Evolutionary conservation across 805 yeast genomes (phyloP), one percentile per base, ranked within the genome.

Genomic region (Saturnispora gosingensis): DNA sequence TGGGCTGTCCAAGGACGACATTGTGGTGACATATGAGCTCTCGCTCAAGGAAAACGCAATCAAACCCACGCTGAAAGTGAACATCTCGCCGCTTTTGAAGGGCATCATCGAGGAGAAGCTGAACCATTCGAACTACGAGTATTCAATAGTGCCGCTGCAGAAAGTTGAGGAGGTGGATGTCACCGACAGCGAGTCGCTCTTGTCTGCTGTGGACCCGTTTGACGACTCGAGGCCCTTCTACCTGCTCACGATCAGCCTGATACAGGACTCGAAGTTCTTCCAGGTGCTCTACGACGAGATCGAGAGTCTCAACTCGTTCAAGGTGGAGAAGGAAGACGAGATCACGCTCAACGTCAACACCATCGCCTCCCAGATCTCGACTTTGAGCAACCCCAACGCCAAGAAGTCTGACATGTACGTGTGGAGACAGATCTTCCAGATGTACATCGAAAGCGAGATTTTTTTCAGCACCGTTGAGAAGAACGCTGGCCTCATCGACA

Each of bases 361-460:
- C 0, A 65, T 82, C 10, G 72, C 78, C 3, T 57, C 63, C 13
- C 56, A 62, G 5, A 67, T 81, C 3, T 65, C 73, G 2, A 60
- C 66, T 6, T 64, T 72, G 16, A 62, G 76, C 0, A 59, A 67
- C 13, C 79, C 82, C 0, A 66, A 67, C 36, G 63, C 63, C 43
- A 72, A 70, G 50, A 71, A 68, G 38, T 67, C 73, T 1, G 91
- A 85, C 60, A 67, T 84, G 65, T 81, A 81, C 58, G 70, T 72
- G 8, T 85, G 91, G 91, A 69, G 91, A 53, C 80, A 81, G 58
- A 72, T 85, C 9, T 84, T 85, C 66, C 77, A 74, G 58, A 64
- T 76, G 20, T 85, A 83, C 57, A 72, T 83, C 25, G 90, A 84
- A 55, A 74, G 79, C 24, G 85, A 83, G 56, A 77, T 85, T 32